Percentiles rank a stretch among this genome's conserved stretches.
phyloP scores from a whole-genome alignment of 768 basidiomycete species.

The Trametes cingulata region DNA sequence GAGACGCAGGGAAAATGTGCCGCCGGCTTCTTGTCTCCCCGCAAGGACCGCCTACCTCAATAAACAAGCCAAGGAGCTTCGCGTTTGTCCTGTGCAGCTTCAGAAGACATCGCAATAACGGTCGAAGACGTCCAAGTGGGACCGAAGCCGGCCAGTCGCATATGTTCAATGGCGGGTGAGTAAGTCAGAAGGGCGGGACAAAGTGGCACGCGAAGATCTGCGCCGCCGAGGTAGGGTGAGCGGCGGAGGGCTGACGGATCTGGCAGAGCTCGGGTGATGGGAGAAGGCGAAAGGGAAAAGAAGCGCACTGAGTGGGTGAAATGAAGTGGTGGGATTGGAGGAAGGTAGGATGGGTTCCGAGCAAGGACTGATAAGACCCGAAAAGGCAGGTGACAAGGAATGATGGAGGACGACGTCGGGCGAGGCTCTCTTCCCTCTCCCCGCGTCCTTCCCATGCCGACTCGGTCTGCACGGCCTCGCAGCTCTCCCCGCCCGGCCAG shows the following conservation, averaged over 20 bases:
- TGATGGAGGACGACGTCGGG: constrained; percentile 18
- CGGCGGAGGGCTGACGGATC: background rate
- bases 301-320: background rate
- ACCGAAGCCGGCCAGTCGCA: no score
- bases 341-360: background rate
- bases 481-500: background rate
- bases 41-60: no score
- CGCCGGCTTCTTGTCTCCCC: no score
- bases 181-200: background rate
- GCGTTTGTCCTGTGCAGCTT: no score
- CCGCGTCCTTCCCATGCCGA: background rate
- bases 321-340: constrained; percentile 1
- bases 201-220: background rate
- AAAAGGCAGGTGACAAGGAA: constrained; percentile 19
- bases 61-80: no score
- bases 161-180: background rate
- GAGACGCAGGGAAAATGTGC: no score
- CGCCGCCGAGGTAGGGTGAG: background rate
- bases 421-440: constrained; percentile 9
- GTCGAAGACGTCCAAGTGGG: no score
- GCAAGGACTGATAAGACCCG: constrained; percentile 6
- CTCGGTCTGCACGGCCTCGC: background rate
- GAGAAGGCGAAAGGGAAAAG: constrained; percentile 2
- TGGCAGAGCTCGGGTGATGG: constrained; percentile 4
- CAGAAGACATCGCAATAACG: no score